A percentile compares a stretch with the other conserved stretches of the same genome.
Conservation (phyloP, 1,284 basidiomycete species). For the Sparassis latifolia region DNA sequence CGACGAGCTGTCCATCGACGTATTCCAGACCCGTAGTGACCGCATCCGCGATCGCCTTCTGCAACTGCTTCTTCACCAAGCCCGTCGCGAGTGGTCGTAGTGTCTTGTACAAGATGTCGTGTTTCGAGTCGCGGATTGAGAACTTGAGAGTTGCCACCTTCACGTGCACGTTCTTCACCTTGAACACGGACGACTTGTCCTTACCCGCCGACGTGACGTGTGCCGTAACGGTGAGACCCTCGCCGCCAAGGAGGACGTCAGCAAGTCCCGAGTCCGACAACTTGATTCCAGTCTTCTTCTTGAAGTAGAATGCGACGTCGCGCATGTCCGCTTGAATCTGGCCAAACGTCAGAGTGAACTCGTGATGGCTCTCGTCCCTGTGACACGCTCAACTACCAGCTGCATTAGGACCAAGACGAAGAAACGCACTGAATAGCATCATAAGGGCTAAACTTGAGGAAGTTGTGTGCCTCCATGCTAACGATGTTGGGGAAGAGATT, state of each 20-base stretch:
- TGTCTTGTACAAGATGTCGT: constrained; percentile 87
- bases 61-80: constrained; percentile 87
- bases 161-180: constrained; percentile 71
- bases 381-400: constrained; percentile 13
- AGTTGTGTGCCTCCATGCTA: constrained; percentile 79
- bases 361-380: constrained; percentile 57
- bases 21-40: constrained; percentile 82
- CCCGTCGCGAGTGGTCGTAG: constrained; percentile 68
- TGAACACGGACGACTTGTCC: constrained; percentile 69
- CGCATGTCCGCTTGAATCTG: constrained; percentile 96
- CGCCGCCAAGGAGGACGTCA: constrained; percentile 83
- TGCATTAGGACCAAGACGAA: constrained; percentile 15
- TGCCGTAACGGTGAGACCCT: constrained; percentile 62
- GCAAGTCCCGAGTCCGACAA: constrained; percentile 87
- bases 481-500: constrained; percentile 82
- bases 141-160: constrained; percentile 86
- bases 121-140: constrained; percentile 87
- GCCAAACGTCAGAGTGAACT: constrained; percentile 63
- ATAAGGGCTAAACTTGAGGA: constrained; percentile 78
- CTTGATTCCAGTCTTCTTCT: constrained; percentile 78
- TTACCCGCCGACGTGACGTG: constrained; percentile 61
- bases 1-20: constrained; percentile 81
- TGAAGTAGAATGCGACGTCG: constrained; percentile 87
- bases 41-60: constrained; percentile 75
- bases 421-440: constrained; percentile 30